Evolutionary conservation across 75 land plant genomes (phyloP).

Genomic region (Pinus tabuliformis): DNA sequence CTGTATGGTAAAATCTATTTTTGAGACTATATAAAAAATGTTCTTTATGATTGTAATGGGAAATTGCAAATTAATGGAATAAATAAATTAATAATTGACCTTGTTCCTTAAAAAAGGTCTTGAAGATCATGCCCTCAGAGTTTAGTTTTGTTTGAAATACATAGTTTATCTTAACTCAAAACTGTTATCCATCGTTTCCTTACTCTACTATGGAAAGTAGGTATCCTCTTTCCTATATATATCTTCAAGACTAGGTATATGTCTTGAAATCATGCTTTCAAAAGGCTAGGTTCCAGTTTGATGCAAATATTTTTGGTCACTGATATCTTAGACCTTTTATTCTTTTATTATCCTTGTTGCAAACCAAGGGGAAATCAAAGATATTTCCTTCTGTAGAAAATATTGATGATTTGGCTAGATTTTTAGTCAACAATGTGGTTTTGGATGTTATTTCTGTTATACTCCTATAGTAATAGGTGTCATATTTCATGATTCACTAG

Average conservation of each 20-base stretch:
- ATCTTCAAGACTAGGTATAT: not conserved
- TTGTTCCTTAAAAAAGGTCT: not conserved
- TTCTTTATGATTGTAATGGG: too few relatives aligned
- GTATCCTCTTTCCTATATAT: not conserved
- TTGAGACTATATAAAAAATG: too few relatives aligned
- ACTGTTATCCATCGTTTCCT: not conserved
- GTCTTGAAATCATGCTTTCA: not conserved
- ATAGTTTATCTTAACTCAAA: not conserved
- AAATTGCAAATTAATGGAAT: too few relatives aligned
- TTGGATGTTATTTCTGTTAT: not conserved
- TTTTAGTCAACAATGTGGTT: not conserved
- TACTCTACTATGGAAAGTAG: not conserved
- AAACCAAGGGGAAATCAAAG: not conserved
- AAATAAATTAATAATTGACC: too few relatives aligned
- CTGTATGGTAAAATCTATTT: too few relatives aligned
- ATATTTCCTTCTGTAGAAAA: not conserved
- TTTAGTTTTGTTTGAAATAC: not conserved
- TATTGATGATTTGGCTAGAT: not conserved
- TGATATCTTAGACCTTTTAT: not conserved
- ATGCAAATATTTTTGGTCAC: not conserved
- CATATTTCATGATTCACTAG: too few relatives aligned
- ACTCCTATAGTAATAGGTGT: too few relatives aligned
- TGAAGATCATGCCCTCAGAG: not conserved
- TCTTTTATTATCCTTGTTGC: not conserved
- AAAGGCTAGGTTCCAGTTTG: not conserved